Evolutionary conservation across 495 filamentous ascomycete genomes (phyloP).

Genomic region (Hyphodiscus hymeniophilus): DNA sequence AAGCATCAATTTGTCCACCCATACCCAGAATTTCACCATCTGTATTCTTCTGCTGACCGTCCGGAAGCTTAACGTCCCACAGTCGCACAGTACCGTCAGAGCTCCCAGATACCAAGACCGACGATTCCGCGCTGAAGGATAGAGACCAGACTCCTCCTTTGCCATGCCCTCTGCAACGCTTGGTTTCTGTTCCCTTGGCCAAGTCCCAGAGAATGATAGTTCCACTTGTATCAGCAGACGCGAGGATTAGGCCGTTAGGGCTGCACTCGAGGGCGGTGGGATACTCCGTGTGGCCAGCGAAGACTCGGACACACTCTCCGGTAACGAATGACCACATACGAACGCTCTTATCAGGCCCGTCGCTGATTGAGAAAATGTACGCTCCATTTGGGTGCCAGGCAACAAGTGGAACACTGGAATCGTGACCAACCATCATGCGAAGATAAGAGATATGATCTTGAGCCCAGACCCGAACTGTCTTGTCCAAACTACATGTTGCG

Average conservation of each 20-base stretch:
- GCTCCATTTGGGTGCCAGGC: constrained; percentile 88
- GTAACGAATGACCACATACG: constrained; percentile 94
- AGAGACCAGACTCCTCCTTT: constrained; percentile 91
- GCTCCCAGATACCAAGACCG: constrained; percentile 77
- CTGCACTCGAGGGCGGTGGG: constrained; percentile 77
- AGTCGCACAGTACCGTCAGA: constrained; percentile 88
- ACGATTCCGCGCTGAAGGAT: constrained; percentile 84
- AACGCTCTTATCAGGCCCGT: constrained; percentile 73
- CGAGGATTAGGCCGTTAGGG: constrained; percentile 78
- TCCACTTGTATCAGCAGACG: constrained; percentile 76
- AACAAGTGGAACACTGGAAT: constrained; percentile 75
- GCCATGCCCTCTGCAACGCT: constrained; percentile 88
- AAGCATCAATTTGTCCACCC: constrained; percentile 35
- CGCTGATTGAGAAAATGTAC: constrained; percentile 84
- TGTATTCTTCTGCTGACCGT: constrained; percentile 32
- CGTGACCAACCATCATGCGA: constrained; percentile 84
- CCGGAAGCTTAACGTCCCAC: constrained; percentile 75
- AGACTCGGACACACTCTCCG: constrained; percentile 80
- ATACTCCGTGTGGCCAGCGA: constrained; percentile 81
- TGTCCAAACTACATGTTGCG: constrained; percentile 74
- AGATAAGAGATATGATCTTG: constrained; percentile 87
- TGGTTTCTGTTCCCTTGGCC: constrained; percentile 68
- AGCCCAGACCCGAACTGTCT: constrained; percentile 81
- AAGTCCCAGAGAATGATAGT: constrained; percentile 93
- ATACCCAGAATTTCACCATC: constrained; percentile 47